phyloP scores from a whole-genome alignment of 2,329 filamentous ascomycete genomes.

The Fusarium miscanthi region DNA sequence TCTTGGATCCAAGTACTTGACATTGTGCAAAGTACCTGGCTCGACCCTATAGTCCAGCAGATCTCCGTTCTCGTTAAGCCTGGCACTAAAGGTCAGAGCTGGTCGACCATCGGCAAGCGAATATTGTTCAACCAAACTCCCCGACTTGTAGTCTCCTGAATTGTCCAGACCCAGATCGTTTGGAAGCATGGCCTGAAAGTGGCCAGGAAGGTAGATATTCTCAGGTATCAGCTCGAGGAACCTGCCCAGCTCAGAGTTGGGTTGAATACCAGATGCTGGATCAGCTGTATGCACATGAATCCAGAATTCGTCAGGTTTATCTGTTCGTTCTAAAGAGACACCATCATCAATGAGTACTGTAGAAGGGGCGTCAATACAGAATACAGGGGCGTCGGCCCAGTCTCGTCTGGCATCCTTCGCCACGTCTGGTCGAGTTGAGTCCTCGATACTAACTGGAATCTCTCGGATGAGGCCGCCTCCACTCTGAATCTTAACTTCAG shows the following conservation, averaged over 20 bases:
- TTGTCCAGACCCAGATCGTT: slow-evolving; percentile 46
- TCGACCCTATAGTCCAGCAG: slow-evolving; percentile 66
- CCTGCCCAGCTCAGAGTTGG: slow-evolving; percentile 66
- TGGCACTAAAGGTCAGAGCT: slow-evolving; percentile 71
- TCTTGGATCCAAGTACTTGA: slow-evolving; percentile 67
- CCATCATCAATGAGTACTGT: slow-evolving; percentile 84
- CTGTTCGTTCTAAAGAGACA: slow-evolving; percentile 74
- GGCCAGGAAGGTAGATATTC: slow-evolving; percentile 70
- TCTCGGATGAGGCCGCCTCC: slow-evolving; percentile 56
- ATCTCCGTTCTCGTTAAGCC: slow-evolving; percentile 63
- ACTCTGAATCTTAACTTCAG: slow-evolving; percentile 57
- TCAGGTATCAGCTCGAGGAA: slow-evolving; percentile 70
- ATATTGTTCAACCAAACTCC: slow-evolving; percentile 60
- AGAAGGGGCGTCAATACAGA: slow-evolving; percentile 75
- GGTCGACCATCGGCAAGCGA: slow-evolving; percentile 64
- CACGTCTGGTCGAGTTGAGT: slow-evolving; percentile 56
- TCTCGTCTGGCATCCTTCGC: slow-evolving; percentile 65
- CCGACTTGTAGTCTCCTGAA: slow-evolving; percentile 47
- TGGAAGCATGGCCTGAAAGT: slow-evolving; percentile 69
- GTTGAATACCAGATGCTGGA: slow-evolving; percentile 75
- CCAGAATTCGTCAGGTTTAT: slow-evolving; percentile 70
- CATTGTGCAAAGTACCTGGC: slow-evolving; percentile 63
- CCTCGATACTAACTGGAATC: slow-evolving; percentile 47
- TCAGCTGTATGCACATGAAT: slow-evolving; percentile 83
- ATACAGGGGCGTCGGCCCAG: slow-evolving; percentile 69